Percentiles rank a stretch among this genome's conserved stretches.
phyloP scores from a whole-genome alignment of 2,329 filamentous ascomycete genomes.

The Penicillium nordicum region DNA sequence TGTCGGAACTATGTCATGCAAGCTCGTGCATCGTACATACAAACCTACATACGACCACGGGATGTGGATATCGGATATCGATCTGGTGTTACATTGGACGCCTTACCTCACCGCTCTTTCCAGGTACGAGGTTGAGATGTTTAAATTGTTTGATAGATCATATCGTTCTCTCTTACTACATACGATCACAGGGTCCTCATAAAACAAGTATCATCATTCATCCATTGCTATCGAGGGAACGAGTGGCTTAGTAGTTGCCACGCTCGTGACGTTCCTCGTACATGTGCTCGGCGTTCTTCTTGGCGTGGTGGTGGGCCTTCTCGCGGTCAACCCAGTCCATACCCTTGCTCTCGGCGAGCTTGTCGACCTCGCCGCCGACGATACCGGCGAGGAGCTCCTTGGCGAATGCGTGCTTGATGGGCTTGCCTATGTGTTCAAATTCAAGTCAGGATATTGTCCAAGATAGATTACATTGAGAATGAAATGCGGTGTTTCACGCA shows the following conservation, averaged over 20 bases:
- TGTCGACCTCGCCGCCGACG: slow-evolving; percentile 72
- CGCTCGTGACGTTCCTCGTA: slow-evolving; percentile 62
- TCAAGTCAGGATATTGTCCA: neutral
- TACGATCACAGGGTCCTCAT: neutral
- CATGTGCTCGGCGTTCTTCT: slow-evolving; percentile 56
- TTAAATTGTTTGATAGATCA: neutral
- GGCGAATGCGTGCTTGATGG: slow-evolving; percentile 68
- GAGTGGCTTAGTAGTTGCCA: slow-evolving; percentile 47
- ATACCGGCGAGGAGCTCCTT: slow-evolving; percentile 73
- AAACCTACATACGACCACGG: neutral
- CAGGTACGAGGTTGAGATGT: neutral
- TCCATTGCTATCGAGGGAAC: neutral
- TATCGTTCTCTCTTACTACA: neutral
- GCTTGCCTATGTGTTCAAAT: slow-evolving; percentile 55
- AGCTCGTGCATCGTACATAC: neutral
- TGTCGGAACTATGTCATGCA: neutral
- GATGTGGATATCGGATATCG: neutral
- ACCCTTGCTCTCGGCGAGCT: slow-evolving; percentile 69
- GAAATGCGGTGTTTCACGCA: slow-evolving; percentile 32
- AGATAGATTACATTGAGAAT: neutral
- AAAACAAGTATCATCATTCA: slow-evolving; percentile 3
- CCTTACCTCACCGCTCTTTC: neutral
- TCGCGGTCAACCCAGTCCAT: slow-evolving; percentile 58
- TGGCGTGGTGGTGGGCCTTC: slow-evolving; percentile 58
- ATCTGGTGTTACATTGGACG: neutral